Evolutionary conservation across 345 rosid species (phyloP), one percentile per base, ranked within the genome.

Genomic region (Acer campestre): DNA sequence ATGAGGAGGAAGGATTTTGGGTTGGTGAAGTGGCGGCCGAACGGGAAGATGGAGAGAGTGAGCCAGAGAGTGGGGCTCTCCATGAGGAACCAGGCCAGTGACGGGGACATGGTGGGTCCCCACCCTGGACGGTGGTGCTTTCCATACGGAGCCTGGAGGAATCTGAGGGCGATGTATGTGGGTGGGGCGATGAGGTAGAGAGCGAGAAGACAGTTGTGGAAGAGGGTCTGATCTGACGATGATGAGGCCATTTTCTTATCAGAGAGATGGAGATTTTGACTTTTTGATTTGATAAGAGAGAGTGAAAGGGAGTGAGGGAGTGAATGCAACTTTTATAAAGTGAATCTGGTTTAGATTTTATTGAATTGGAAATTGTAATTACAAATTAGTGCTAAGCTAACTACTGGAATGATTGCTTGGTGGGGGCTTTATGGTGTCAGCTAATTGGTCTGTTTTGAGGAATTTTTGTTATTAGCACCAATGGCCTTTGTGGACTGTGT

Each of bases 71-170:
- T 84, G 53, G 99, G 98, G 77, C 93, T 90, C 80, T 94, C 99
- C 99, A 92, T 96, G 75, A 94, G 76, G 81, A 93, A 89, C 99
- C 99, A 97, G 56, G 98, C 98, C 61, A 91, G 49, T 6, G 98
- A 84, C 1, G 98, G 84, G 13, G 92, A 78, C 42, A 97, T 61
- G 71, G 91, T 82, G 67, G 97, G 98, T 6, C 99, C 99, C 97
- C 98, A 97, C 2, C 99, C 98, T 1, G 89, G 77, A 18, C 98
- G 98, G 77, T 79, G 78, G 89, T 97, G 98, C 85, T 97, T 94
- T 27, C 99, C 98, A 75, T 97, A 97, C 3, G 98, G 95, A 61
- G 97, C 97, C 80, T 91, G 93, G 78, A 91, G 86, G 93, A 88
- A 91, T 40, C 65, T 78, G 6, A 94, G 90, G 79, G 86, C 64